Base-by-base conservation (phyloP, 257 asterid genomes). In the Solanum piurae region DNA sequence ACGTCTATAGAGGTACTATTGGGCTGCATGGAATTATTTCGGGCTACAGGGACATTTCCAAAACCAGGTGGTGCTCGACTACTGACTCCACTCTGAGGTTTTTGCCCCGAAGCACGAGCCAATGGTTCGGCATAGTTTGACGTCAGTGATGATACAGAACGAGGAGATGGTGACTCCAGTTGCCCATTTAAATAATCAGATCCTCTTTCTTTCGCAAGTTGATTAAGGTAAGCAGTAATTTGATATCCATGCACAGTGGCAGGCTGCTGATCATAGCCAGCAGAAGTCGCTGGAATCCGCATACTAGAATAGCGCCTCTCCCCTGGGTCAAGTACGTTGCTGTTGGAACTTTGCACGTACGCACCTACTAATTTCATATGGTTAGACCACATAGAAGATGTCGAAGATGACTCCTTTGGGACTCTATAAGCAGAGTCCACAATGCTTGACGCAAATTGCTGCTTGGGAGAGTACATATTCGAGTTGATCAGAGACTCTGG, bases 221-320 rank as follows among this genome's bases (percentile, higher is more conserved):
- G 91, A 71, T 77, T 88, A n/a, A 91, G 71, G 91, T 93, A 94
- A 23, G 96, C 91, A 31, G 95, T 89, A 90, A 94, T 44, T 71
- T 94, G 92, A 88, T 93, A 93, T 42, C 98, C 98, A 90, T 95
- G 98, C 76, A 97, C 90, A 58, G 99, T 97, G 46, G 94, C 95
- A 40, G 99, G 99, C 91, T 94, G 99, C 86, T 91, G 95, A 85
- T 93, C 98, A 88, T 89, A 92, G 92, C 91, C 91, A 80, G 88
- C 94, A 74, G 96, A 90, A 84, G 98, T 89, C 66, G 98, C 90
- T 34, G 98, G 98, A 86, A 92, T 86, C 74, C 92, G 98, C 95
- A 96, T 88, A 88, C 98, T 96, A 73, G 90, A 91, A 86, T 94
- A 95, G 77, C 98, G 98, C 91, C 97, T 95, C 94, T 97, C 99